Conservation (phyloP, 2,329 filamentous ascomycete genomes). For the Monilinia aucupariae region DNA sequence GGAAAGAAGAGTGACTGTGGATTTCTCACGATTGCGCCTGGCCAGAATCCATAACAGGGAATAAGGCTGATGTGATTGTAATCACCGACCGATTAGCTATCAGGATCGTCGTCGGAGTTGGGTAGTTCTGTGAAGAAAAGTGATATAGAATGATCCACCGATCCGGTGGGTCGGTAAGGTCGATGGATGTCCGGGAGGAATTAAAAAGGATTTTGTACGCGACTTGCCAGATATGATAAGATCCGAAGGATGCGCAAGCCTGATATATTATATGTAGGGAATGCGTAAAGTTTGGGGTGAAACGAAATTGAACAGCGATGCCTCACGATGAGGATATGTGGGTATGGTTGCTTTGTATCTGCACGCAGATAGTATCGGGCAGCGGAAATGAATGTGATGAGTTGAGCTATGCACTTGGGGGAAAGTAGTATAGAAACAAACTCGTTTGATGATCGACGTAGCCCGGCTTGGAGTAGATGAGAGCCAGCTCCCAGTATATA, state of each 20-base stretch:
- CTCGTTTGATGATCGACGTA: conserved; percentile 40
- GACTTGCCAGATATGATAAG: conserved; percentile 33
- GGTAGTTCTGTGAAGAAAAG: conserved; percentile 23
- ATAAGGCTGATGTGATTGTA: conserved; percentile 28
- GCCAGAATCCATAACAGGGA: conserved; percentile 46
- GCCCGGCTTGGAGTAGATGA: conserved; percentile 43
- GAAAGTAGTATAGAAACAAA: conserved; percentile 36
- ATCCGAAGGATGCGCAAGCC: conserved; percentile 32
- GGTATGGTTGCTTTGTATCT: conserved; percentile 35
- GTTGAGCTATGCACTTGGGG: conserved; percentile 37
- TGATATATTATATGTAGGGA: conserved; percentile 40
- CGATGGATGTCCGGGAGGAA: conserved; percentile 17
- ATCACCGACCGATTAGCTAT: conserved; percentile 24
- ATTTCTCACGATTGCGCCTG: conserved; percentile 49
- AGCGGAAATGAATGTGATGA: conserved; percentile 39
- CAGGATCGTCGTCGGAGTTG: conserved; percentile 34
- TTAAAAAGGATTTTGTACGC: conserved; percentile 22
- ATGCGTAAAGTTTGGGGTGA: conserved; percentile 37
- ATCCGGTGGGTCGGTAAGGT: conserved; percentile 19
- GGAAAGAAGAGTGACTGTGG: conserved; percentile 26
- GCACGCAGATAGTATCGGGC: conserved; percentile 25
- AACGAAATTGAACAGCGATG: conserved; percentile 38
- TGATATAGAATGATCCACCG: conserved; percentile 27
- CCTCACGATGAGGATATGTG: conserved; percentile 39
- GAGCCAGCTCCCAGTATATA: conserved; percentile 53